These are phyloP conservation scores for Haplosporangium sp. DNA, from an alignment of 371 early-diverging fungal species.

Conservation along the genomic window DNA sequence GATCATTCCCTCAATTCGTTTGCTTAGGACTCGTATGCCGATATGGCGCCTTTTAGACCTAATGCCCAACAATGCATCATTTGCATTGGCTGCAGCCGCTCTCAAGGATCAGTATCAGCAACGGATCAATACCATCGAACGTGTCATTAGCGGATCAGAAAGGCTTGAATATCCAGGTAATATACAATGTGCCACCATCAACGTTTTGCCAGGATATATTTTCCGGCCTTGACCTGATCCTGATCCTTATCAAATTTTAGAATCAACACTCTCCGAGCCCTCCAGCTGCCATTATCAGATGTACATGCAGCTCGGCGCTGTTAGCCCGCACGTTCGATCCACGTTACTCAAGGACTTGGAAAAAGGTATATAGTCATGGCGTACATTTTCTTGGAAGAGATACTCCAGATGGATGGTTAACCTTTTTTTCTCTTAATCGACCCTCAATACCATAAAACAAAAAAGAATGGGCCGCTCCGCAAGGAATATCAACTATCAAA, in stretches of 20 bases:
- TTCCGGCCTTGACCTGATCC: too few relatives aligned
- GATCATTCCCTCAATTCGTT: not conserved
- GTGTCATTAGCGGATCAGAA: constrained; percentile 25
- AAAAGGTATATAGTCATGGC: constrained; percentile 54
- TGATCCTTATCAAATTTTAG: constrained; percentile 22
- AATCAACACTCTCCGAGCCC: constrained; percentile 48
- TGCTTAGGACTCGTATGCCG: constrained; percentile 53
- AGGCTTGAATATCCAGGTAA: constrained; percentile 28
- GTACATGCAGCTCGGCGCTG: constrained; percentile 66
- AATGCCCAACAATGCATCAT: constrained; percentile 62
- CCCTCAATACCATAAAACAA: constrained; percentile 25
- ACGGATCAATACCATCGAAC: constrained; percentile 36
- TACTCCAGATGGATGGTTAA: not conserved
- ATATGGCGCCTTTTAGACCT: constrained; percentile 66
- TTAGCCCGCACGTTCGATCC: constrained; percentile 56
- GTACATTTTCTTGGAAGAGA: not conserved
- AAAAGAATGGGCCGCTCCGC: constrained; percentile 61
- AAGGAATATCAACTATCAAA: constrained; percentile 63
- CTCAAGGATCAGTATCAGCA: constrained; percentile 37
- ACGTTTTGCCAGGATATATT: not conserved
- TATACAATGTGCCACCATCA: not conserved
- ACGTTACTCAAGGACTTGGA: constrained; percentile 66
- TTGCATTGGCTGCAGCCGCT: constrained; percentile 46
- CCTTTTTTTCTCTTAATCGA: too few relatives aligned
- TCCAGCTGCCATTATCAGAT: constrained; percentile 70